Conservation (phyloP, 2,329 filamentous ascomycete genomes). For the Colletotrichum echinochloae region DNA sequence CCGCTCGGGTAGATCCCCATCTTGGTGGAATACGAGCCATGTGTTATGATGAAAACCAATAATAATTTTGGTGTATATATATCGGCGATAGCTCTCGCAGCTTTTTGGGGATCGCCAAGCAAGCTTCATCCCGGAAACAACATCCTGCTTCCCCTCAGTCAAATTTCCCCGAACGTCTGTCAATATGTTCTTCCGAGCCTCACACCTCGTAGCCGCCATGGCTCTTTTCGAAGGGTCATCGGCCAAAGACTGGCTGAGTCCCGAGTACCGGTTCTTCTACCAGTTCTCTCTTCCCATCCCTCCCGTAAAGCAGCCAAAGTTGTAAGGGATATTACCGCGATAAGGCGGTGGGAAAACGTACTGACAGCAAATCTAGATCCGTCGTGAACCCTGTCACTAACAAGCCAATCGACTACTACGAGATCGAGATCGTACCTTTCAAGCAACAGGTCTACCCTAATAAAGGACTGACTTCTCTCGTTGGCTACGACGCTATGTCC, state of each 20-base stretch:
- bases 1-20: slow-evolving; percentile 12
- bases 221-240: slow-evolving; percentile 23
- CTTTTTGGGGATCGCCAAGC: too few species aligned
- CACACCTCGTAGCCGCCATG: slow-evolving; percentile 18
- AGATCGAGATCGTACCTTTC: slow-evolving; percentile 51
- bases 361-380: background rate
- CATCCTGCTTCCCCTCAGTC: background rate
- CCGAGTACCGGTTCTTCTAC: slow-evolving; percentile 54
- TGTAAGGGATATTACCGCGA: slow-evolving; percentile 46
- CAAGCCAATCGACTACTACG: slow-evolving; percentile 48
- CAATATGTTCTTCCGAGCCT: slow-evolving; percentile 24
- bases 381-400: slow-evolving; percentile 48
- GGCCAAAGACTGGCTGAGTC: slow-evolving; percentile 45
- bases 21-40: background rate
- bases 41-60: too few species aligned
- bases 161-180: background rate
- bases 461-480: slow-evolving; percentile 47
- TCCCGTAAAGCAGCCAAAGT: slow-evolving; percentile 55
- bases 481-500: slow-evolving; percentile 66
- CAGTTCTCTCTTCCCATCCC: slow-evolving; percentile 58
- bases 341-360: too few species aligned
- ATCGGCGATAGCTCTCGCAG: too few species aligned
- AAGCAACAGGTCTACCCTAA: slow-evolving; percentile 52
- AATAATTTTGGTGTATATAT: too few species aligned
- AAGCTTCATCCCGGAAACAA: too few species aligned